Evolutionary conservation across 73 alveolate genomes (phyloP), one percentile per base, ranked within the genome.

Genomic region (Blepharisma japonicum): DNA sequence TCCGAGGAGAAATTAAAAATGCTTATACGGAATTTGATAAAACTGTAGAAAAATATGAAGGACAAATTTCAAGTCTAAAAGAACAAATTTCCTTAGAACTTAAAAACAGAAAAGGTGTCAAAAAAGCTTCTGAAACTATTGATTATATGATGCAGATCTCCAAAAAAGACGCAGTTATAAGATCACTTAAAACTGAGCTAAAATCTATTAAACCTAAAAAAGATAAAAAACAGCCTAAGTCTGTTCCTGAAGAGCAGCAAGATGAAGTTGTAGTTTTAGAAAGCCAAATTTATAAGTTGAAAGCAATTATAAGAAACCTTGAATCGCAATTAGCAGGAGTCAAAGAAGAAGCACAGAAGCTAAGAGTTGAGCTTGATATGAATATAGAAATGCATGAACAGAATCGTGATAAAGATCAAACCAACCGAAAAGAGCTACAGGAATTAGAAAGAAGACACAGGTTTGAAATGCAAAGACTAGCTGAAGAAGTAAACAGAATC

Each of bases 21-120:
- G 55, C 82, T 1, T 78, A 68, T 50, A 87, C 78, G 7, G 82
- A 76, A 54, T 45, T 56, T 27, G 82, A 77, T n/a, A 21, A 77
- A 18, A 48, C 74, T 5, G 68, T 68, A 6, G 67, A 76, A 8
- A 56, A 68, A 8, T 83, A 76, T 68, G 91, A 83, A 53, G 77
- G 55, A 45, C 68, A 78, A 71, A 25, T 83, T 4, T 38, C 74
- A 11, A 68, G 55, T 7, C 61, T 83, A 68, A 78, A 68, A 68
- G 56, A 42, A 5, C 55, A 77, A 32, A 54, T 78, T 68, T 67
- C 45, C 1, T 14, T 45, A 7, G 86, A 83, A 47, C 67, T 55
- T 21, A 21, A 68, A 45, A 79, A 76, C 18, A n/a, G 46, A 20
- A 61, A 61, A 61, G 11, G 18, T 9, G 50, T 4, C 11, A 61